Conservation (phyloP, 2,329 filamentous ascomycete genomes). For the Coniochaeta hoffmannii region DNA sequence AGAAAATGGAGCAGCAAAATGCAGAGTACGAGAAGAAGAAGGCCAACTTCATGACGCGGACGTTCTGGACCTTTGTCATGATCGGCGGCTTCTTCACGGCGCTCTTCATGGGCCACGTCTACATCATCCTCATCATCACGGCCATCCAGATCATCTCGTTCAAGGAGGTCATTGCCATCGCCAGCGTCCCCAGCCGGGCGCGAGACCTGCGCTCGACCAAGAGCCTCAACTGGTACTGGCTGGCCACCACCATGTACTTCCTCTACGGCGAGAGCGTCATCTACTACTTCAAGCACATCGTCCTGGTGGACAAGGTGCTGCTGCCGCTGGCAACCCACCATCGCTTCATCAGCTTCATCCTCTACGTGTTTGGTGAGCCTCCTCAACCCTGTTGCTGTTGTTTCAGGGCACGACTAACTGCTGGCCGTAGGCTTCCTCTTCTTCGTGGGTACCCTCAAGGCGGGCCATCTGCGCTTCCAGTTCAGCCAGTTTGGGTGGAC, state of each 20-base stretch:
- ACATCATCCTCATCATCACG: conserved; percentile 89
- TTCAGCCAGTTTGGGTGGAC: conserved; percentile 99
- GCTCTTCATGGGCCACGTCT: conserved; percentile 95
- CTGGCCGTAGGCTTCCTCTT: conserved; percentile 75
- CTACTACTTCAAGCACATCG: conserved; percentile 99
- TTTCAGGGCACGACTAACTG: conserved; percentile 17
- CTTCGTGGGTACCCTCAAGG: conserved; percentile 90
- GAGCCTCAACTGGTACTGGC: conserved; percentile 97
- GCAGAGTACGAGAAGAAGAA: conserved; percentile 96
- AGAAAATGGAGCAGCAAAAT: conserved; percentile 23
- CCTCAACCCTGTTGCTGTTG: background rate
- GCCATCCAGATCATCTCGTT: conserved; percentile 94
- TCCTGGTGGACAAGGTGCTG: conserved; percentile 88
- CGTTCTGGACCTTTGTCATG: conserved; percentile 98
- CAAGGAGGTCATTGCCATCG: conserved; percentile 98
- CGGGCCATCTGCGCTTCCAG: conserved; percentile 95
- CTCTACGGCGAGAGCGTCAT: conserved; percentile 98
- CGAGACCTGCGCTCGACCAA: conserved; percentile 90
- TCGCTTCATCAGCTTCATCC: conserved; percentile 95
- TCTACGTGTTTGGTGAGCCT: conserved; percentile 85
- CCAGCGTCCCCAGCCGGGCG: conserved; percentile 86
- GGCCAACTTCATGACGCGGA: conserved; percentile 91
- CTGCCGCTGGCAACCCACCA: conserved; percentile 94
- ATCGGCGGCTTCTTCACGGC: conserved; percentile 85
- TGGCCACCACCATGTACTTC: conserved; percentile 99